phyloP scores from a whole-genome alignment of 2,329 filamentous ascomycete genomes.

The Alternaria infectoria region DNA sequence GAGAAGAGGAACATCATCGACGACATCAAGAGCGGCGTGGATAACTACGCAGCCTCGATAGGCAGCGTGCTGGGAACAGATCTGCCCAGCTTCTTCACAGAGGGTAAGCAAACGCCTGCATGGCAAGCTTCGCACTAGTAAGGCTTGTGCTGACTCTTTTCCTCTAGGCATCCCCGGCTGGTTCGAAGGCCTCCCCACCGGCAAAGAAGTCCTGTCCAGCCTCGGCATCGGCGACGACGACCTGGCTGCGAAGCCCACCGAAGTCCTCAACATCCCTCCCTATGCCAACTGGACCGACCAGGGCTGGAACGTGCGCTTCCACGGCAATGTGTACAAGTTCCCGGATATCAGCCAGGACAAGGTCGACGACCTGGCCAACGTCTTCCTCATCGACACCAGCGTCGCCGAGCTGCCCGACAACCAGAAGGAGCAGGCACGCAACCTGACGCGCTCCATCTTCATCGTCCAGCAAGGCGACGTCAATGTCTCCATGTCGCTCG shows the following conservation, averaged over 20 bases:
- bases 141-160: slow-evolving; percentile 27
- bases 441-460: slow-evolving; percentile 75
- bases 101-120: slow-evolving; percentile 30
- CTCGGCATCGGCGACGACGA: slow-evolving; percentile 66
- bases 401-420: slow-evolving; percentile 64
- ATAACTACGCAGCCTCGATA: slow-evolving; percentile 38
- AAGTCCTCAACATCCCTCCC: slow-evolving; percentile 72
- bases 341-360: slow-evolving; percentile 70
- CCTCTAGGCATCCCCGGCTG: slow-evolving; percentile 65
- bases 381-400: slow-evolving; percentile 71
- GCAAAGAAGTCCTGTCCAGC: slow-evolving; percentile 64
- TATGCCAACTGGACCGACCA: slow-evolving; percentile 78
- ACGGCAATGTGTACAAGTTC: slow-evolving; percentile 82
- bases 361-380: slow-evolving; percentile 71
- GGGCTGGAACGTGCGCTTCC: slow-evolving; percentile 78
- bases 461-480: slow-evolving; percentile 73
- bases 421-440: slow-evolving; percentile 72
- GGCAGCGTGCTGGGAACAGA: slow-evolving; percentile 44
- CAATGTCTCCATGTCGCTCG: slow-evolving; percentile 69
- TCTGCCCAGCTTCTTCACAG: slow-evolving; percentile 46
- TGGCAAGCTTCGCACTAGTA: slow-evolving; percentile 11
- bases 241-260: slow-evolving; percentile 68
- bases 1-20: slow-evolving; percentile 41
- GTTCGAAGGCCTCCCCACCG: slow-evolving; percentile 68
- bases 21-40: slow-evolving; percentile 41